A percentile compares a stretch with the other conserved stretches of the same genome.
Evolutionary conservation across 2,329 filamentous ascomycete genomes (phyloP).

Genomic region (Pseudogymnoascus sp.): DNA sequence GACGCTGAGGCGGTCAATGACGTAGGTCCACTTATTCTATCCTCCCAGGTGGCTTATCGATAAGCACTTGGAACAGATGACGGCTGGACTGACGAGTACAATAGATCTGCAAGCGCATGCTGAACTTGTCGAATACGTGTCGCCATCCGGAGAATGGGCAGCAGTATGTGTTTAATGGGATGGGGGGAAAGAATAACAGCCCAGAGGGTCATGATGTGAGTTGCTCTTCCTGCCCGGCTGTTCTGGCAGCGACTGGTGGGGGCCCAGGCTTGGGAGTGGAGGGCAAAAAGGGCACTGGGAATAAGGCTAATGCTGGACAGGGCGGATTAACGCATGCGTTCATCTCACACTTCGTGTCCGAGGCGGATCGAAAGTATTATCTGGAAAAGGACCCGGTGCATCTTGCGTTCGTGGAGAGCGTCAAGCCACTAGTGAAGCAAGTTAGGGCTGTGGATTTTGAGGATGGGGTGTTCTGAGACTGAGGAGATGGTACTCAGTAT

Average conservation of each 20-base stretch:
- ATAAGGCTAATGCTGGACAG: conserved; percentile 29
- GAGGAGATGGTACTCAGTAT: not conserved
- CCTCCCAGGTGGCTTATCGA: not conserved
- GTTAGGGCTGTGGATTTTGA: conserved; percentile 55
- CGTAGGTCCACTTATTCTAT: conserved; percentile 35
- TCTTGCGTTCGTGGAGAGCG: conserved; percentile 47
- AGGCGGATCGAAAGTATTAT: conserved; percentile 63
- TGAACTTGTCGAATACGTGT: conserved; percentile 51
- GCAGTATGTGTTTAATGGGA: conserved; percentile 52
- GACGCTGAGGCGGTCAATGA: conserved; percentile 45
- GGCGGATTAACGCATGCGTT: conserved; percentile 63
- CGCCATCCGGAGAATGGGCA: conserved; percentile 50
- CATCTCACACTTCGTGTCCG: conserved; percentile 57
- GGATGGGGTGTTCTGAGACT: conserved; percentile 40
- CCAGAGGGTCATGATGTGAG: conserved; percentile 53
- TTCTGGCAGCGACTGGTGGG: too few species aligned
- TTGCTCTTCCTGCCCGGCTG: not conserved
- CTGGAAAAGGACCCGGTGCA: conserved; percentile 58
- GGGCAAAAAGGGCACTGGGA: not conserved
- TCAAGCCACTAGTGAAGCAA: conserved; percentile 43
- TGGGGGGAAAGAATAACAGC: conserved; percentile 56
- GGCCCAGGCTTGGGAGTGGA: too few species aligned
- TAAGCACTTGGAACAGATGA: not conserved
- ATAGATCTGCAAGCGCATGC: conserved; percentile 50
- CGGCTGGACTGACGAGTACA: conserved; percentile 5